Conservation (phyloP, 2,329 filamentous ascomycete genomes). For the Phialemoniopsis sp. region DNA sequence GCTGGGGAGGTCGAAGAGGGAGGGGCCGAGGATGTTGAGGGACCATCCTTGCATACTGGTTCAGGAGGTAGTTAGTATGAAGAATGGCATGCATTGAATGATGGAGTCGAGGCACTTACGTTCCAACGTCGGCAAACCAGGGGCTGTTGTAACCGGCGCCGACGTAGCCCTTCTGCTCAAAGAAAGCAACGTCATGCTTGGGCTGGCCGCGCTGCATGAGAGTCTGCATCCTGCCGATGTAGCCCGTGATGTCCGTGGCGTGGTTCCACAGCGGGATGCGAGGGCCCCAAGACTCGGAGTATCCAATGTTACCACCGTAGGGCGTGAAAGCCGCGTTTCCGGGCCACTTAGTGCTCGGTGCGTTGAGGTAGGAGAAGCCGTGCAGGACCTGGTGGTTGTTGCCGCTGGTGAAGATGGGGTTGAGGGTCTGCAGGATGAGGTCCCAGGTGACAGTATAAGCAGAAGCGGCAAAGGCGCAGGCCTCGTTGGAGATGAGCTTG, state of each 20-base stretch:
- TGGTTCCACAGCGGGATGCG: constrained; percentile 9
- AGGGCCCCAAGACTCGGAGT: constrained; percentile 12
- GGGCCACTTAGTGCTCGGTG: constrained; percentile 8
- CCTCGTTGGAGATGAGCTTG: constrained; percentile 16
- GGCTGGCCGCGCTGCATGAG: constrained; percentile 5
- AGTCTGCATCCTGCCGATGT: constrained; percentile 2
- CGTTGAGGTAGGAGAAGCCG: constrained; percentile 9
- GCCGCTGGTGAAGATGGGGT: constrained; percentile 10
- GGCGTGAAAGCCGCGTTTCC: constrained; percentile 9
- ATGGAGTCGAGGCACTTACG: too few species aligned
- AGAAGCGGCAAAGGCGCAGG: constrained; percentile 3
- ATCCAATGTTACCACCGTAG: constrained; percentile 2
- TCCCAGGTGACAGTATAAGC: constrained; percentile 8
- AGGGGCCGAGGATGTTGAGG: constrained; percentile 6
- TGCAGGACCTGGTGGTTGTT: constrained; percentile 11
- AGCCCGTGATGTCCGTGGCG: constrained; percentile 7
- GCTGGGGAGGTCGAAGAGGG: constrained; percentile 6
- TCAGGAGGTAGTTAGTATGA: neutral
- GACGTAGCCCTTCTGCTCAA: constrained; percentile 6
- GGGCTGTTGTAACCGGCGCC: constrained; percentile 5
- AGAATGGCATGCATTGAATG: neutral
- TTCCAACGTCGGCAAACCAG: constrained; percentile 3
- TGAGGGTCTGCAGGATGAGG: constrained; percentile 7
- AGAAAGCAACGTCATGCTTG: constrained; percentile 10
- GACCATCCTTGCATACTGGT: constrained; percentile 2